Conservation (phyloP, 75 land plant genomes). For the Azolla pinnata region DNA sequence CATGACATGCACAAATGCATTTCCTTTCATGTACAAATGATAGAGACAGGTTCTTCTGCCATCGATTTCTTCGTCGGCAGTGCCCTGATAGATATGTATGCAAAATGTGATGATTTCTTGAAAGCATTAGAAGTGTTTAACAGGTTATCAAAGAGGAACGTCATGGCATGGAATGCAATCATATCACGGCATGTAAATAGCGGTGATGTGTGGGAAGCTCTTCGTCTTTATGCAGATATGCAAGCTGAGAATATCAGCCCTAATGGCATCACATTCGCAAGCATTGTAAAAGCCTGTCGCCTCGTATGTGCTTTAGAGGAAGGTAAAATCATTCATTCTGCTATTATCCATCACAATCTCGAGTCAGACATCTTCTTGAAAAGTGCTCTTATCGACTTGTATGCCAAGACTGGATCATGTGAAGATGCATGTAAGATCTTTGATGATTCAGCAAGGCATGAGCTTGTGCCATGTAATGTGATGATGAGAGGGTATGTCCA, state of each 20-base stretch:
- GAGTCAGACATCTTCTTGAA: too few relatives aligned
- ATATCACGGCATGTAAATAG: slow-evolving; percentile 25
- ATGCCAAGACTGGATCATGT: too few relatives aligned
- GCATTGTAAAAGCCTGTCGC: slow-evolving; percentile 44
- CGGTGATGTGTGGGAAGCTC: slow-evolving; percentile 12
- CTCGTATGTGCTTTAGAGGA: too few relatives aligned
- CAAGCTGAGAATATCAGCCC: slow-evolving; percentile 13
- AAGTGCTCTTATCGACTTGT: too few relatives aligned
- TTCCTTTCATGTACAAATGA: slow-evolving; percentile 25
- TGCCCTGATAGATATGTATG: slow-evolving; percentile 23
- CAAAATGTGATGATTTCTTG: slow-evolving; percentile 16
- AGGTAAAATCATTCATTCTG: too few relatives aligned
- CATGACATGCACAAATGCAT: background rate
- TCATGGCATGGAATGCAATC: slow-evolving; percentile 39
- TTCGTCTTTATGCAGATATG: slow-evolving; percentile 27
- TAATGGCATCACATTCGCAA: slow-evolving; percentile 38
- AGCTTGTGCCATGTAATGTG: too few relatives aligned
- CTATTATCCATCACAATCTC: too few relatives aligned
- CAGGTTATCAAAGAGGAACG: slow-evolving; percentile 12
- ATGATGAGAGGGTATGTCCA: too few relatives aligned
- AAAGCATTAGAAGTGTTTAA: slow-evolving; percentile 11
- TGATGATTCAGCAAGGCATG: too few relatives aligned
- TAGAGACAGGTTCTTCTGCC: slow-evolving; percentile 16
- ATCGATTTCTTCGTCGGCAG: slow-evolving; percentile 21
- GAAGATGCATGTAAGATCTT: too few relatives aligned